These are phyloP conservation scores for Candida gorgasii DNA, from an alignment of 805 yeast genomes.

Conservation along the genomic window DNA sequence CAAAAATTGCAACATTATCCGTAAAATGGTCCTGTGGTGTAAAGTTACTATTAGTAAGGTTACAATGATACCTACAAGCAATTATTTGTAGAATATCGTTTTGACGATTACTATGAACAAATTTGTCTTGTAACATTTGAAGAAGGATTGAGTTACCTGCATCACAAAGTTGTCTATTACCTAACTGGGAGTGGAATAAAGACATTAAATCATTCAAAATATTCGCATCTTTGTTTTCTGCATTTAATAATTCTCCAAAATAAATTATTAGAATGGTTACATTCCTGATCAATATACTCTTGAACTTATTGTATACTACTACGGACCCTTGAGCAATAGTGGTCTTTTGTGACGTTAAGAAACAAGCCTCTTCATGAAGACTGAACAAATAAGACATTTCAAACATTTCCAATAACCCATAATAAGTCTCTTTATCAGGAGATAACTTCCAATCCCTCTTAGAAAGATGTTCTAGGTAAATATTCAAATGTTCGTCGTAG, in stretches of 20 bases:
- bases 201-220: constrained; percentile 47
- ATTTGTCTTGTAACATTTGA: constrained; percentile 53
- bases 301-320: constrained; percentile 45
- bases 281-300: constrained; percentile 44
- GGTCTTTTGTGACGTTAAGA: constrained; percentile 32
- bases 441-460: constrained; percentile 36
- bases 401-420: constrained; percentile 1
- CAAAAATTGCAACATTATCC: constrained; percentile 27
- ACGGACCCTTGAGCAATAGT: constrained; percentile 47
- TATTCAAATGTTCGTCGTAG: constrained; percentile 51
- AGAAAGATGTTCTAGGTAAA: constrained; percentile 29
- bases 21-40: constrained; percentile 66
- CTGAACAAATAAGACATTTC: constrained; percentile 50
- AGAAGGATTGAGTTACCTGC: constrained; percentile 62
- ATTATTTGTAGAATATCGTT: constrained; percentile 75
- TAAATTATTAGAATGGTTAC: constrained; percentile 41
- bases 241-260: constrained; percentile 16
- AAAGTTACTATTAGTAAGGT: constrained; percentile 57
- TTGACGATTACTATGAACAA: constrained; percentile 44
- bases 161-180: constrained; percentile 68
- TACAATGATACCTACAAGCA: constrained; percentile 74
- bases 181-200: constrained; percentile 72
- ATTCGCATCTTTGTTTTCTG: not conserved
- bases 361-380: constrained; percentile 53
- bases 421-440: not conserved